Evolutionary conservation across 2,329 filamentous ascomycete genomes (phyloP).

Genomic region (Sporothrix dimorphospora): DNA sequence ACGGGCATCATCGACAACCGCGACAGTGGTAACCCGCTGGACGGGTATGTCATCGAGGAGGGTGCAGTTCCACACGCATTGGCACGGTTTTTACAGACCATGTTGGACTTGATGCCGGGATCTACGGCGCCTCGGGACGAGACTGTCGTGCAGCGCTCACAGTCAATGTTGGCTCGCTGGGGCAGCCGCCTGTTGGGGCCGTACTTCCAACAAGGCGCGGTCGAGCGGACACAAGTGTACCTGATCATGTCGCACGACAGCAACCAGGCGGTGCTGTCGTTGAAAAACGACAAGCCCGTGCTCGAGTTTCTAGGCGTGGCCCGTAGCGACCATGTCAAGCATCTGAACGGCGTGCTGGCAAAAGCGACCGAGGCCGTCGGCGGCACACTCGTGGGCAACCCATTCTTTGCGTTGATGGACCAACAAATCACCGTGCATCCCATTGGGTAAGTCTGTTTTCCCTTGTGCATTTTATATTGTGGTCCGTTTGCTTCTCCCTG

Average conservation of each 20-base stretch:
- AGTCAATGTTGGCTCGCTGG: conserved; percentile 51
- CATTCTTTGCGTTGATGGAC: conserved; percentile 59
- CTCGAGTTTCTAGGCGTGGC: conserved; percentile 64
- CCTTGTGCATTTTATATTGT: not conserved
- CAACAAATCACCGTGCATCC: conserved; percentile 68
- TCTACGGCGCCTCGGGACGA: conserved; percentile 46
- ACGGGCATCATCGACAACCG: conserved; percentile 65
- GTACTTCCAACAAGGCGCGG: conserved; percentile 57
- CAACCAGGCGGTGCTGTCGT: conserved; percentile 61
- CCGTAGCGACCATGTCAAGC: conserved; percentile 56
- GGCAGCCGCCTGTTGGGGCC: conserved; percentile 62
- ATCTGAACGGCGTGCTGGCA: conserved; percentile 55
- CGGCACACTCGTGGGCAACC: conserved; percentile 62
- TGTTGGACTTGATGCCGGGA: conserved; percentile 59
- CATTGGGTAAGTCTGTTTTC: conserved; percentile 52
- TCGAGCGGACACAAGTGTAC: conserved; percentile 65
- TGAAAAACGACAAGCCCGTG: conserved; percentile 62
- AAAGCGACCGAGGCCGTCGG: conserved; percentile 61
- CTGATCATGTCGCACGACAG: conserved; percentile 70
- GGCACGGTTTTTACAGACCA: conserved; percentile 57
- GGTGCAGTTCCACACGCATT: conserved; percentile 63
- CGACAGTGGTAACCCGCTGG: conserved; percentile 56
- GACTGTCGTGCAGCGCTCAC: conserved; percentile 47
- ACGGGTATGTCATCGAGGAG: conserved; percentile 68
- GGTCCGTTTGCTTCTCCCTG: not conserved